Conservation (phyloP, 495 filamentous ascomycete species). For the Stereocaulon alpinum region DNA sequence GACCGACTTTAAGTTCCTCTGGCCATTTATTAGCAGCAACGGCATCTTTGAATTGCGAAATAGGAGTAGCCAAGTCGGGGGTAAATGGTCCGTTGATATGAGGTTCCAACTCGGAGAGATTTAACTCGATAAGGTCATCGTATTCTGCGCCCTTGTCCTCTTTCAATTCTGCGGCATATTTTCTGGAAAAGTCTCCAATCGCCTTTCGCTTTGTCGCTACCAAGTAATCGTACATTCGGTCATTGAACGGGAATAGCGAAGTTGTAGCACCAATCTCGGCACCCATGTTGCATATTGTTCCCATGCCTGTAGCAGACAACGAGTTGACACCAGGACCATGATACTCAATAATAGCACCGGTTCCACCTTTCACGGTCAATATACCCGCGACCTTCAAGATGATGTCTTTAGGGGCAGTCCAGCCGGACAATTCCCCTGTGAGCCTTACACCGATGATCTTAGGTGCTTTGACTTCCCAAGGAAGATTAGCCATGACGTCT, state of each 20-base stretch:
- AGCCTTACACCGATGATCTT: conserved; percentile 95
- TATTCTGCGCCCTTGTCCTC: conserved; percentile 93
- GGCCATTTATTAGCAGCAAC: conserved; percentile 94
- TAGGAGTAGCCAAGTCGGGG: conserved; percentile 95
- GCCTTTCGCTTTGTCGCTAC: conserved; percentile 79
- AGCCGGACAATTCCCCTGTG: conserved; percentile 81
- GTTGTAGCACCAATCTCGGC: conserved; percentile 96
- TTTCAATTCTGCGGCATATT: conserved; percentile 75
- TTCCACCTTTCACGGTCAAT: conserved; percentile 96
- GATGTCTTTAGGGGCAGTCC: conserved; percentile 94
- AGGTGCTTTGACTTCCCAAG: conserved; percentile 97
- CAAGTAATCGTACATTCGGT: conserved; percentile 94
- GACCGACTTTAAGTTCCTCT: conserved; percentile 90
- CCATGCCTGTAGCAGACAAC: conserved; percentile 59
- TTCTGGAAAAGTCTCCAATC: conserved; percentile 81
- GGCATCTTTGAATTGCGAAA: conserved; percentile 94
- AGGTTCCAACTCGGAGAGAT: conserved; percentile 88
- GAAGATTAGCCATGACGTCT: conserved; percentile 95
- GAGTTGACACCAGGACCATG: conserved; percentile 73
- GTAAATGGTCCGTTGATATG: conserved; percentile 99
- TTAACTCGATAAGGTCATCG: conserved; percentile 92
- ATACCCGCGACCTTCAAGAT: conserved; percentile 98
- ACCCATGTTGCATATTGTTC: conserved; percentile 26
- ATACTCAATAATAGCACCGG: conserved; percentile 94
- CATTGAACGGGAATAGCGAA: conserved; percentile 97